phyloP scores from a whole-genome alignment of 345 rosid genomes.

The Boechera stricta region DNA sequence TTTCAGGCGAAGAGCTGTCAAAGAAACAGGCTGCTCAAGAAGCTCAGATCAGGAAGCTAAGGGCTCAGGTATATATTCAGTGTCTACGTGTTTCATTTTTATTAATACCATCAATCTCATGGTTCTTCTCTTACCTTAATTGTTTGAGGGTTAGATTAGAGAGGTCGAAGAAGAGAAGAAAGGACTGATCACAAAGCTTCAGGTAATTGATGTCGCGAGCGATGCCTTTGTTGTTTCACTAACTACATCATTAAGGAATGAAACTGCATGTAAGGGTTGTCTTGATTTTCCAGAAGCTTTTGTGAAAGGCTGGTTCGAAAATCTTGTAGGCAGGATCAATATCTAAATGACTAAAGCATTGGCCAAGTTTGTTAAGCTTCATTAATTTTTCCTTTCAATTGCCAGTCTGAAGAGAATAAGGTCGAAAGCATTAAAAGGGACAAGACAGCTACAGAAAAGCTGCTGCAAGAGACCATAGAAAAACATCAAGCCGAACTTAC shows the following conservation, averaged over 20 bases:
- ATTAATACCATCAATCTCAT: slow-evolving; percentile 24
- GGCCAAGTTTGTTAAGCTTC: slow-evolving; percentile 15
- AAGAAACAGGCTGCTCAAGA: slow-evolving; percentile 99
- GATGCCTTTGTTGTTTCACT: slow-evolving; percentile 16
- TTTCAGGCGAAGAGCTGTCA: slow-evolving; percentile 97
- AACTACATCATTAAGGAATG: slow-evolving; percentile 2
- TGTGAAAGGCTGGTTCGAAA: slow-evolving; percentile 22
- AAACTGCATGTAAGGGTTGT: slow-evolving; percentile 20
- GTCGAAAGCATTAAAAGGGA: slow-evolving; percentile 92
- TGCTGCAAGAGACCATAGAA: slow-evolving; percentile 97
- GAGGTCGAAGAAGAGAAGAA: slow-evolving; percentile 99
- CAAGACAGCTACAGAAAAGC: slow-evolving; percentile 86
- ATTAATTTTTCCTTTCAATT: slow-evolving; percentile 28
- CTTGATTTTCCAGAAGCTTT: slow-evolving; percentile 25
- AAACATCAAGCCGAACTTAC: slow-evolving; percentile 89
- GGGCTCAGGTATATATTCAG: slow-evolving; percentile 80
- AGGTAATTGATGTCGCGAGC: slow-evolving; percentile 59
- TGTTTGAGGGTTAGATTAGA: slow-evolving; percentile 68
- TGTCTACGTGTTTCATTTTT: slow-evolving; percentile 24
- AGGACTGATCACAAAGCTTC: slow-evolving; percentile 90
- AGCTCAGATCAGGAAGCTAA: slow-evolving; percentile 89
- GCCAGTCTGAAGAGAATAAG: slow-evolving; percentile 94
- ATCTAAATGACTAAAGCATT: slow-evolving; percentile 24
- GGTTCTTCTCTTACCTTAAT: slow-evolving; percentile 36
- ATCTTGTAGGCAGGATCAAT: slow-evolving; percentile 19